Evolutionary conservation across 352 stramenopile genomes (phyloP), one percentile per base, ranked within the genome.

Genomic region (Phytophthora megakarya): DNA sequence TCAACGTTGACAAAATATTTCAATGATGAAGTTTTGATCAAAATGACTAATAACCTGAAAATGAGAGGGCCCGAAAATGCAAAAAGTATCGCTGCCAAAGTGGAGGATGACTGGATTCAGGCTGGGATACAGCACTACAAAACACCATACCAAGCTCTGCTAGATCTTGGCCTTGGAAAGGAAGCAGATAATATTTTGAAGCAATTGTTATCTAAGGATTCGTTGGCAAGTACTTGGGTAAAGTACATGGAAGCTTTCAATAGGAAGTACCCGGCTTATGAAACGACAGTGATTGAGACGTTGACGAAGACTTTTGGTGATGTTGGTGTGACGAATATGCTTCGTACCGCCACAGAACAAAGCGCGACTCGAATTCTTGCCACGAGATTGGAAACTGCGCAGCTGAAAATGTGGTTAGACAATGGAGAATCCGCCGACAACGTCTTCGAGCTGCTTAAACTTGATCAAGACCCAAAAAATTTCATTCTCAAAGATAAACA

Each of bases 191-290:
- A 5, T 21, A 5, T 21, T 15, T 21, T 61, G 12, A 30, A n/a
- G n/a, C n/a, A n/a, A n/a, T n/a, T n/a, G n/a, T n/a, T n/a, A n/a
- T n/a, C n/a, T n/a, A n/a, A 49, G 21, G 51, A 15, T 12, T 26
- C 39, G 10, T 9, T 61, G 19, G 18, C 51, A 5, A 19, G 32
- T 19, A 44, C 15, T 7, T 51, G 40, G 38, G 18, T 28, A 25
- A 43, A 60, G 7, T 46, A 46, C 39, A 46, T 19, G 39, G 18
- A 46, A 0, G 39, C 18, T 46, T 46, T 25, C 18, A 46, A 46
- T 26, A 18, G 2, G 3, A 5, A 44, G 13, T 44, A 44, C 38
- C 15, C 38, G 0, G 2, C 11, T 8, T 23, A 26, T 8, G 21
- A 46, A n/a, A 26, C 39, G 12, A 46, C 39, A 46, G 7, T 46